A percentile compares a stretch with the other conserved stretches of the same genome.
Evolutionary conservation across 345 rosid species (phyloP).

Genomic region (Tarenaya hassleriana): DNA sequence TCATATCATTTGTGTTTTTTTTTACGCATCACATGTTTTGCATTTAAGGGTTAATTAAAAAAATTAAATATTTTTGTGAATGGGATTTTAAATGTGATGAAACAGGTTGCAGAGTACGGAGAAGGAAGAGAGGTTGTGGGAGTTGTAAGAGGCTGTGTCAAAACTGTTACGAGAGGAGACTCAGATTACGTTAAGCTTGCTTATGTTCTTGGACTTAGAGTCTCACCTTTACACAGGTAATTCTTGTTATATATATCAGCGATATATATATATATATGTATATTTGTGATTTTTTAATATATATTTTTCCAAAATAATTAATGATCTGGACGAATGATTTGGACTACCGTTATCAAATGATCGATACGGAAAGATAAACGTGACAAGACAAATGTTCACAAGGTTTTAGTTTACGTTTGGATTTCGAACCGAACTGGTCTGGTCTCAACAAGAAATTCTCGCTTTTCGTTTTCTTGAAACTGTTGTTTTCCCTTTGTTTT

Average conservation of each 20-base stretch:
- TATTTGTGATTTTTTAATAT: neutral
- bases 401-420: constrained; percentile 8
- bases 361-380: neutral
- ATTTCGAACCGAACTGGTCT: too few relatives aligned
- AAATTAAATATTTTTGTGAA: neutral
- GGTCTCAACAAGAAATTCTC: too few relatives aligned
- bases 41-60: neutral
- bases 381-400: constrained; percentile 20
- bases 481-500: neutral
- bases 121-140: constrained; percentile 49
- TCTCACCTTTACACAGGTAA: constrained; percentile 62
- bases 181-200: constrained; percentile 41
- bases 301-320: constrained; percentile 6
- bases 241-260: neutral
- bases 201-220: constrained; percentile 63
- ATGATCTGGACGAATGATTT: constrained; percentile 8
- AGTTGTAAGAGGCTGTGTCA: constrained; percentile 60
- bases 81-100: too few relatives aligned
- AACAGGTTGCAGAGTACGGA: constrained; percentile 66
- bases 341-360: constrained; percentile 14
- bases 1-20: neutral
- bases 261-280: too few relatives aligned
- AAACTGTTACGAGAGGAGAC: constrained; percentile 48
- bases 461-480: constrained; percentile 6
- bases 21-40: neutral